Base-by-base conservation (phyloP, 2,329 filamentous ascomycete species). In the Ophiocordyceps polyrhachis-furcata region DNA sequence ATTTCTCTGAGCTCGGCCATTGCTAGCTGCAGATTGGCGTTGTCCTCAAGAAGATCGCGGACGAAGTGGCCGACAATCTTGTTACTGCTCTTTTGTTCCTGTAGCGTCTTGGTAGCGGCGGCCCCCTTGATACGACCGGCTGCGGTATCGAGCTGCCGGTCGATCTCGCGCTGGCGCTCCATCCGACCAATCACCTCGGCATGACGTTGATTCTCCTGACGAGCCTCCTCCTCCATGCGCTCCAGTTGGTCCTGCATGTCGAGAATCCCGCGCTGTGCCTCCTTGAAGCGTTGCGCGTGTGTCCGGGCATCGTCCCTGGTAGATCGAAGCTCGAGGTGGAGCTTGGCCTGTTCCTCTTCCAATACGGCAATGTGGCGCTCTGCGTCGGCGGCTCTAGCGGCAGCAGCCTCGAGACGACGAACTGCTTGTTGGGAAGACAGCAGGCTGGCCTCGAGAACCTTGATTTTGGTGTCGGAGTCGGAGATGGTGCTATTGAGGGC, bases 61-160 rank as follows among this genome's bases (percentile, higher is more conserved):
- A 98, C 91, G 53, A 98, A 96, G 56, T 93, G 85, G 19, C 85
- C 88, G n/a, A 96, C 85, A 35, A 93, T 85, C 47, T 69, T 79
- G 49, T 70, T 76, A 11, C 74, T 71, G 46, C 66, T 67, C 51
- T 74, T 73, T 28, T 73, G 70, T 4, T 72, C 70, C 4, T 70
- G 71, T 38, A 83, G 64, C 3, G 77, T 76, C 51, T 77, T 81
- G 25, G 73, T 71, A 0, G 81, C 84, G 3, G 86, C 86, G 13
- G 83, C 82, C 11, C 83, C 82, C 61, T 89, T 91, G 44, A 93
- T 69, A 45, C 86, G 74, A 29, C 81, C 82, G 13, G 84, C 85
- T 2, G 86, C 84, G 21, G 78, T 79, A 53, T 82, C 79, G 40
- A 95, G 68, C 56, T 93, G 85, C 53, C 76, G 77, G 58, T 95